Evolutionary conservation across 2,329 filamentous ascomycete genomes (phyloP).

Genomic region (Trichophyton simii): DNA sequence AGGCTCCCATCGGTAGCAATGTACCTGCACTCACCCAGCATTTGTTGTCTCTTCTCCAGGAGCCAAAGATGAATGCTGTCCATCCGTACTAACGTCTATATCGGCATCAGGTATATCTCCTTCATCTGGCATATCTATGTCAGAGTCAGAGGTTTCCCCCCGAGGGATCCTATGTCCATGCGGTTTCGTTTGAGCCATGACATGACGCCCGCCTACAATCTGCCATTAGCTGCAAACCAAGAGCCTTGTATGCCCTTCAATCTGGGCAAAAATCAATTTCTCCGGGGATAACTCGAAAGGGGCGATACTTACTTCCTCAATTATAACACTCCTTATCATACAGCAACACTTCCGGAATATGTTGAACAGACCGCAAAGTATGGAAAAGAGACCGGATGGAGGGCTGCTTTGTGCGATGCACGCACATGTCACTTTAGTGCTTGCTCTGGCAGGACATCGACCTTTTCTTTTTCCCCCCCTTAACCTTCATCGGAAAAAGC

Average conservation of each 20-base stretch:
- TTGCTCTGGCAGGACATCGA: not conserved
- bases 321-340: not conserved
- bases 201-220: constrained; percentile 7
- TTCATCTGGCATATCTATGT: not conserved
- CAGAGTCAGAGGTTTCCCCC: not conserved
- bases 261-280: not conserved
- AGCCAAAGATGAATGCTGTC: not conserved
- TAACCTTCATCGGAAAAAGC: not conserved
- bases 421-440: not conserved
- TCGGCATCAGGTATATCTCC: not conserved
- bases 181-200: constrained; percentile 10
- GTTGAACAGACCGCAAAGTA: not conserved
- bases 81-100: not conserved
- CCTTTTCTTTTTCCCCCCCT: constrained; percentile 1
- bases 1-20: not conserved
- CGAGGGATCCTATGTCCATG: not conserved
- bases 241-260: not conserved
- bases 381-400: not conserved
- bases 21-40: not conserved
- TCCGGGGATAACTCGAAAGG: not conserved
- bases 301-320: not conserved
- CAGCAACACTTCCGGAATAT: not conserved
- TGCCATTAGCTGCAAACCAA: not conserved
- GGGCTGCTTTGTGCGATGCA: not conserved
- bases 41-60: not conserved